phyloP scores from a whole-genome alignment of 2,329 filamentous ascomycete species.

The Aspergillus sp. region DNA sequence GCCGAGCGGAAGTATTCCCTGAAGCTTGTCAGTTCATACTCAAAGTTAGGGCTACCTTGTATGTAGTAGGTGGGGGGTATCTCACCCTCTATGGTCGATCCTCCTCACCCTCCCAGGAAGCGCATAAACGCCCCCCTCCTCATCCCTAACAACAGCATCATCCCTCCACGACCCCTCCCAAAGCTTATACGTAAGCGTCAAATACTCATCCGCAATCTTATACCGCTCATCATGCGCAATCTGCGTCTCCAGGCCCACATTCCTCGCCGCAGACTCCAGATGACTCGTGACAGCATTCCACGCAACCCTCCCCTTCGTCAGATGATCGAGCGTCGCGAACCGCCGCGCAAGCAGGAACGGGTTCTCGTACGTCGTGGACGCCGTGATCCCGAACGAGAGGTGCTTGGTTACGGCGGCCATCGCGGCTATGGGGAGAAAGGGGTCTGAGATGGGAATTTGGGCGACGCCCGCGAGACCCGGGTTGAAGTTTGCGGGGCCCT shows the following conservation, averaged over 20 bases:
- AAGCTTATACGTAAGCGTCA: constrained; percentile 44
- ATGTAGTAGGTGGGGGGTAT: no score
- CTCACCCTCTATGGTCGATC: background rate
- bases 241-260: constrained; percentile 40
- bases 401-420: constrained; percentile 46
- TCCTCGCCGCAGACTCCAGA: constrained; percentile 43
- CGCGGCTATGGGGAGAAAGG: constrained; percentile 39
- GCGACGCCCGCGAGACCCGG: constrained; percentile 38
- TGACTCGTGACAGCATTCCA: constrained; percentile 53
- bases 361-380: constrained; percentile 53
- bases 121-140: background rate
- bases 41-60: no score
- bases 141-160: constrained; percentile 26
- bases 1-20: constrained; percentile 7
- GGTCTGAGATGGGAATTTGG: constrained; percentile 41
- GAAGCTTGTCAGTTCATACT: background rate
- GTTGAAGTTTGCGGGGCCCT: constrained; percentile 37
- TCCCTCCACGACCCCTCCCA: constrained; percentile 53
- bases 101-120: background rate
- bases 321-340: constrained; percentile 53
- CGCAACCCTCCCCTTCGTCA: constrained; percentile 49
- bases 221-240: constrained; percentile 49
- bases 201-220: constrained; percentile 45
- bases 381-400: constrained; percentile 50
- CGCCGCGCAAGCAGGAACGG: constrained; percentile 53